Conservation (phyloP, 2,329 filamentous ascomycete species). For the Fusarium decemcellulare region DNA sequence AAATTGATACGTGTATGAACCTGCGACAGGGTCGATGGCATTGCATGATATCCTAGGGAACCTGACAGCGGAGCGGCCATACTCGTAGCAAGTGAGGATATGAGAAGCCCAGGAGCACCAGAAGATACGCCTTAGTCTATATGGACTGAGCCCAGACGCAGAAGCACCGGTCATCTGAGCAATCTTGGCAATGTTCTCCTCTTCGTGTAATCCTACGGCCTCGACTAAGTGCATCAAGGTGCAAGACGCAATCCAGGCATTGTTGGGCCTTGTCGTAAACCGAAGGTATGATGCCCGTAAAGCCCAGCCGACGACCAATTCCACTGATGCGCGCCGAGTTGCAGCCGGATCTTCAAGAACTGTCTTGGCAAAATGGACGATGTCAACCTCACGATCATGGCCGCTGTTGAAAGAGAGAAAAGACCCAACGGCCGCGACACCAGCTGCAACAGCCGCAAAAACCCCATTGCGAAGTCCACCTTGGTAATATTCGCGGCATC, state of each 20-base stretch:
- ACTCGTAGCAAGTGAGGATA: slow-evolving; percentile 40
- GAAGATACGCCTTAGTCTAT: slow-evolving; percentile 40
- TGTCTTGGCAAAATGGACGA: slow-evolving; percentile 40
- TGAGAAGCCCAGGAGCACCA: slow-evolving; percentile 42
- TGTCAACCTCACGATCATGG: slow-evolving; percentile 36
- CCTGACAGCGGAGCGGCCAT: slow-evolving; percentile 38
- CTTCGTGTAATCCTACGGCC: slow-evolving; percentile 40
- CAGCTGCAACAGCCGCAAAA: slow-evolving; percentile 40
- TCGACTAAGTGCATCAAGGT: slow-evolving; percentile 41
- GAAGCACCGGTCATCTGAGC: slow-evolving; percentile 28
- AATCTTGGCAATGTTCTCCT: slow-evolving; percentile 42
- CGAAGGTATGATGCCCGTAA: slow-evolving; percentile 40
- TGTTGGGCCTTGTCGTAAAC: slow-evolving; percentile 39
- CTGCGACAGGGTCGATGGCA: slow-evolving; percentile 22
- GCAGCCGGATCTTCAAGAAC: slow-evolving; percentile 42
- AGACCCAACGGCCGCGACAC: slow-evolving; percentile 42
- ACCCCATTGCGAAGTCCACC: slow-evolving; percentile 20
- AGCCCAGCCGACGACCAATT: slow-evolving; percentile 39
- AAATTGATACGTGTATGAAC: slow-evolving; percentile 40
- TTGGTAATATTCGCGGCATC: slow-evolving; percentile 38
- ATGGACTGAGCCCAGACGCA: slow-evolving; percentile 28
- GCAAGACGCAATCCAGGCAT: slow-evolving; percentile 43
- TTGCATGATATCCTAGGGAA: slow-evolving; percentile 38
- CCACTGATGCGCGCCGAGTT: slow-evolving; percentile 34
- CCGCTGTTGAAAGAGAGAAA: slow-evolving; percentile 35